Evolutionary conservation across 176 grass and related monocot species (phyloP), one percentile per base, ranked within the genome.

Genomic region (Oryza australiensis): DNA sequence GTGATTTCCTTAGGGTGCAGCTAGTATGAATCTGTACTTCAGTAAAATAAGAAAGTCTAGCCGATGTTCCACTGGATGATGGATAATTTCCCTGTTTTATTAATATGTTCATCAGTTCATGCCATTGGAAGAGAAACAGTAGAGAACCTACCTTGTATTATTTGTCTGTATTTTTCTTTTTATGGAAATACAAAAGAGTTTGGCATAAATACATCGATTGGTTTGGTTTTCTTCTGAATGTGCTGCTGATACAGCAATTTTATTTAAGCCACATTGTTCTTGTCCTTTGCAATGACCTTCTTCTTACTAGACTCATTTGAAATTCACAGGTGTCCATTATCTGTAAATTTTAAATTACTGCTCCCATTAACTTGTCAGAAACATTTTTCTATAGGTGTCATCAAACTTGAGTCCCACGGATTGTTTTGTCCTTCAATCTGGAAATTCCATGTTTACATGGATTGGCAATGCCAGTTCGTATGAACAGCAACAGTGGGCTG

Each of bases 351-450:
- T 64, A 71, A 86, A 40, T 32, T 59, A 29, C 77, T 81, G 24
- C 32, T 73, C 35, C 43, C 4, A 72, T 76, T 24, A 84, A 60
- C 64, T 87, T 66, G 34, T 80, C 35, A 68, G 5, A 66, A 85
- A 78, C 73, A 84, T 63, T 67, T 67, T 70, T 90, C 68, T 93
- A 46, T 81, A 98, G 92, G 95, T 93, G 68, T 75, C 89, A 86
- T 69, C 83, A 84, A 93, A 88, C 22, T 86, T 98, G 75, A 89
- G 87, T 86, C 91, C 95, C 12, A 45, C 37, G 2, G 86, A 95
- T 75, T 98, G 96, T 87, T 98, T 95, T 66, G 30, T 95, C 66
- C 77, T 98, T 76, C 96, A 98, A 98, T 83, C 88, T 74, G 93
- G 91, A 72, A 93, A 91, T 76, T 71, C 79, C 16, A 63, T 94